Percentiles rank a stretch among this genome's conserved stretches.
These are phyloP conservation scores for Talaromyces sp. DNA, from an alignment of 2,329 filamentous ascomycete species.

Conservation along the genomic window DNA sequence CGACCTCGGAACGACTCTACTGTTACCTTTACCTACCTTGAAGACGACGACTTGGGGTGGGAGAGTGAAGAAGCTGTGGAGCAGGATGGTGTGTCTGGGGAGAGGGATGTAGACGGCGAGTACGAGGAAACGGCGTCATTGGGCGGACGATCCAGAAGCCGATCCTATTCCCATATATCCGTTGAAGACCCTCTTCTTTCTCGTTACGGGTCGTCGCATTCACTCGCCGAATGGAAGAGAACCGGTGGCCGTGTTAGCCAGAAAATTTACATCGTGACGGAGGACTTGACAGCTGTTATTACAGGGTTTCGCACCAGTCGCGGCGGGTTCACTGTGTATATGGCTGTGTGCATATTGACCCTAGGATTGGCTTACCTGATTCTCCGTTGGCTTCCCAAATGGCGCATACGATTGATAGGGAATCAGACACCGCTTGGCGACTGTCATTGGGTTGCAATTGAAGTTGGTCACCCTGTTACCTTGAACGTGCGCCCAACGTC, in stretches of 20 bases:
- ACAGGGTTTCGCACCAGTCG: slow-evolving; percentile 80
- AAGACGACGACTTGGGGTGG: slow-evolving; percentile 55
- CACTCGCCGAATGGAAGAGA: slow-evolving; percentile 57
- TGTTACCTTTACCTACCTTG: slow-evolving; percentile 84
- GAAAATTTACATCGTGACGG: slow-evolving; percentile 87
- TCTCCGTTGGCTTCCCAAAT: slow-evolving; percentile 82
- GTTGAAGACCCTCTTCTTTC: slow-evolving; percentile 60
- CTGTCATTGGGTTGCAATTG: slow-evolving; percentile 87
- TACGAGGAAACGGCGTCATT: slow-evolving; percentile 22
- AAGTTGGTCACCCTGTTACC: slow-evolving; percentile 46
- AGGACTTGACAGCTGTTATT: slow-evolving; percentile 89
- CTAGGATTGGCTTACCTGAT: slow-evolving; percentile 76
- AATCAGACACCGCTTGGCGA: slow-evolving; percentile 61
- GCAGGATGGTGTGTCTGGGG: slow-evolving; percentile 39
- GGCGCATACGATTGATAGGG: slow-evolving; percentile 74
- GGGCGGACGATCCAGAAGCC: slow-evolving; percentile 20
- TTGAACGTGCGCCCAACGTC: neutral
- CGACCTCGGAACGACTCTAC: slow-evolving; percentile 75
- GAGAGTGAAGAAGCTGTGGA: slow-evolving; percentile 45
- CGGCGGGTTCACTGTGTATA: slow-evolving; percentile 63
- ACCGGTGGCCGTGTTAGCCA: slow-evolving; percentile 65
- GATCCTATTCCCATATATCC: slow-evolving; percentile 38
- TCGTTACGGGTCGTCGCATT: slow-evolving; percentile 63
- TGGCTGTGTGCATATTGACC: slow-evolving; percentile 64
- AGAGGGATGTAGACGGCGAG: slow-evolving; percentile 36